Base-by-base conservation (phyloP, 164 flowering plant species). In the Akebia trifoliata region DNA sequence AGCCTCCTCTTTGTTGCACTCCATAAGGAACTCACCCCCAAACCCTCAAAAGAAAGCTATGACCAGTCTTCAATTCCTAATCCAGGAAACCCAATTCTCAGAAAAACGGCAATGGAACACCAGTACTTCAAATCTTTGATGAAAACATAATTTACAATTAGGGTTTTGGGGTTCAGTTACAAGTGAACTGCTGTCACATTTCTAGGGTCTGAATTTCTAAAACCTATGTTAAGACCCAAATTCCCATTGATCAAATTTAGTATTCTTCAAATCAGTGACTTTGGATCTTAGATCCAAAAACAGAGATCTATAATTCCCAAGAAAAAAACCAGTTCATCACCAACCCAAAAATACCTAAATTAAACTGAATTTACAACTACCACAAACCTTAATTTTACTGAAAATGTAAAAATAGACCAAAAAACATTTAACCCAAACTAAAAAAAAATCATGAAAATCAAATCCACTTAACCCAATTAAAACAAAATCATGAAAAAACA, bases 1-100 rank as follows among this genome's bases (percentile, higher is more conserved):
- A 28, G 95, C 92, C 71, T 80, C 87, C 56, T 76, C 86, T 69
- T 31, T 62, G 64, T 80, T 72, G 6, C 68, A 51, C 62, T 80
- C 95, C 95, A 87, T 87, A 22, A 30, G 18, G 56, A 65, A 63
- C n/a, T n/a, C 28, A 55, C 50, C 37, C 48, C 52, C 59, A 72
- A 36, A 38, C 59, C 50, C 61, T 43, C 32, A 49, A 62, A 50
- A 43, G 28, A 67, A 42, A 61, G 45, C 66, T 63, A 71, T 42
- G 14, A 63, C 57, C 63, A 59, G 12, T 40, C 43, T 17, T 25
- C 10, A 50, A 31, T 14, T 9, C 8, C 20, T 10, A 55, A 1
- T 20, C 36, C 14, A 8, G 32, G 18, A 26, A 15, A 17, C 17
- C 21, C 10, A 31, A 42, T 6, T 39, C 35, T 39, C 14, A 39